phyloP scores from a whole-genome alignment of 306 rosid genomes.

The Quercus agrifolia region DNA sequence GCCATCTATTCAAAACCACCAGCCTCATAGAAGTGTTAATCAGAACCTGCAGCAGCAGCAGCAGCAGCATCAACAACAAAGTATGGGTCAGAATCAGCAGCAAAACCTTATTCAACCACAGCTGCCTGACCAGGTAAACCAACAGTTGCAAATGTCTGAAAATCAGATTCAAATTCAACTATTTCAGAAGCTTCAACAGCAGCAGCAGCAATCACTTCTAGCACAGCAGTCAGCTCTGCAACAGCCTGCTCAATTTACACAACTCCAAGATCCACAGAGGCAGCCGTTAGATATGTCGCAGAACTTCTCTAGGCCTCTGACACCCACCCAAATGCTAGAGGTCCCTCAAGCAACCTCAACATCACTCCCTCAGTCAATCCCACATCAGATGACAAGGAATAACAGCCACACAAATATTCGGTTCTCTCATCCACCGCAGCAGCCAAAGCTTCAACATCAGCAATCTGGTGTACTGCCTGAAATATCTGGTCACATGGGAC shows the following conservation, averaged over 20 bases:
- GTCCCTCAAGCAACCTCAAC: slow-evolving; percentile 43
- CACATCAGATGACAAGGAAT: slow-evolving; percentile 52
- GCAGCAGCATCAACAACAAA: slow-evolving; percentile 50
- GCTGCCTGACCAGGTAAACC: slow-evolving; percentile 59
- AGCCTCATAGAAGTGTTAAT: slow-evolving; percentile 53
- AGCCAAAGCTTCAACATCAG: slow-evolving; percentile 68
- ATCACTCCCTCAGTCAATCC: slow-evolving; percentile 39
- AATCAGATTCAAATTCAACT: slow-evolving; percentile 67
- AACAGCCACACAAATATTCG: slow-evolving; percentile 40
- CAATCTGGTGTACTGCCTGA: slow-evolving; percentile 51
- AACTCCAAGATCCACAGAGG: slow-evolving; percentile 75
- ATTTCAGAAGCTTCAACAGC: slow-evolving; percentile 63
- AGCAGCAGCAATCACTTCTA: slow-evolving; percentile 52
- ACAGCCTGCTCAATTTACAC: slow-evolving; percentile 60
- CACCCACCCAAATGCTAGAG: slow-evolving; percentile 54
- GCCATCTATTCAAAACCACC: slow-evolving; percentile 55
- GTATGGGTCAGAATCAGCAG: slow-evolving; percentile 58
- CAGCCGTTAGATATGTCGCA: slow-evolving; percentile 60
- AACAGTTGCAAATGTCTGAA: slow-evolving; percentile 68
- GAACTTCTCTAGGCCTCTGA: slow-evolving; percentile 48
- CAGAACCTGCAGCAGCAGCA: slow-evolving; percentile 59
- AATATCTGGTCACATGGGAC: slow-evolving; percentile 48
- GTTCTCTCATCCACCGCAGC: slow-evolving; percentile 53
- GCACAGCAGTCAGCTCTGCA: slow-evolving; percentile 64
- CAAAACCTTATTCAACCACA: slow-evolving; percentile 51